phyloP scores from a whole-genome alignment of 495 filamentous ascomycete genomes.

The Neurospora tetraspora region DNA sequence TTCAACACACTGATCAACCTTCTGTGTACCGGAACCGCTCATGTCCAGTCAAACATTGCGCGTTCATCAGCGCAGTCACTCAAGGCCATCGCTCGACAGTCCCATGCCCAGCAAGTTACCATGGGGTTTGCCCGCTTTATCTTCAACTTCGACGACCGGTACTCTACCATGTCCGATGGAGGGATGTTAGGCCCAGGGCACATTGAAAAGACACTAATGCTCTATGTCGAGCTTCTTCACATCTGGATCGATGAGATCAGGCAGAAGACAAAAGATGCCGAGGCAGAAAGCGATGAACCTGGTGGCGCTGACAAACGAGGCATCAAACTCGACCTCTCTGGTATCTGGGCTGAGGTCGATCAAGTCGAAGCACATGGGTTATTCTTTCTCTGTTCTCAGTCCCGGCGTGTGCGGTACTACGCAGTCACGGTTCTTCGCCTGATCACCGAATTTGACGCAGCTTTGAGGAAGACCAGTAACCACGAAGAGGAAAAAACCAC shows the following conservation, averaged over 20 bases:
- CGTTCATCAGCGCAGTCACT: slow-evolving; percentile 83
- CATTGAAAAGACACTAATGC: slow-evolving; percentile 83
- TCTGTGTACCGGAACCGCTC: slow-evolving; percentile 91
- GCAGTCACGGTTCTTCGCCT: slow-evolving; percentile 86
- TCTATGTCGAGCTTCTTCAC: slow-evolving; percentile 86
- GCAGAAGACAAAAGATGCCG: slow-evolving; percentile 67
- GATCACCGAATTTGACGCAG: slow-evolving; percentile 88
- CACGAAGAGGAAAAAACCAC: slow-evolving; percentile 44
- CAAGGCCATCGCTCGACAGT: slow-evolving; percentile 89
- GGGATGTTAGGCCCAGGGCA: slow-evolving; percentile 92
- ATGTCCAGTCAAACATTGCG: slow-evolving; percentile 88
- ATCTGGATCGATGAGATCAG: slow-evolving; percentile 98
- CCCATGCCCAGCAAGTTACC: slow-evolving; percentile 89
- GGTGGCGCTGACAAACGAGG: slow-evolving; percentile 46
- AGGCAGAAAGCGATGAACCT: slow-evolving; percentile 50
- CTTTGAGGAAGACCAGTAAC: slow-evolving; percentile 54
- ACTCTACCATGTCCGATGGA: slow-evolving; percentile 95
- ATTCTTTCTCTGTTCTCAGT: slow-evolving; percentile 98
- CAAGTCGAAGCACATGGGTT: slow-evolving; percentile 94
- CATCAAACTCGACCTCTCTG: slow-evolving; percentile 76
- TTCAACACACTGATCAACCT: slow-evolving; percentile 94
- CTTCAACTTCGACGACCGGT: slow-evolving; percentile 94
- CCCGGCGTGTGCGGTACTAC: slow-evolving; percentile 74
- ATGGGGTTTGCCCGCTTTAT: slow-evolving; percentile 96
- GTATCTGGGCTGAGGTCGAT: slow-evolving; percentile 83